These are phyloP conservation scores for Aureobasidium namibiae DNA, from an alignment of 2,329 filamentous ascomycete species.

Conservation along the genomic window DNA sequence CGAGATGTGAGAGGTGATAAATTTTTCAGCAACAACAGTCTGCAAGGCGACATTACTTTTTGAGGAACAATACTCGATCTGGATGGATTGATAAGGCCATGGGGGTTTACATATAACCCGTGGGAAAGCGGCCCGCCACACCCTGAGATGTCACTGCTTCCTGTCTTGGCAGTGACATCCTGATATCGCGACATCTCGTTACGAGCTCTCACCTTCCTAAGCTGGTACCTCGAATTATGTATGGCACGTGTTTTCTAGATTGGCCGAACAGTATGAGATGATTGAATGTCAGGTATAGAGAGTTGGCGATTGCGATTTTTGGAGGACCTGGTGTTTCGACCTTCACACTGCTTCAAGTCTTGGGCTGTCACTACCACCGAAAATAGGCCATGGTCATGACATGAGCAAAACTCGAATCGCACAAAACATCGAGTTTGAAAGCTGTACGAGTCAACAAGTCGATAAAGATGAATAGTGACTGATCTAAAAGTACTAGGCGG, in stretches of 20 bases:
- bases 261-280: too few species aligned
- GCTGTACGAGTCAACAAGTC: too few species aligned
- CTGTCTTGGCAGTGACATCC: background rate
- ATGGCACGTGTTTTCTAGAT: background rate
- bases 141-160: background rate
- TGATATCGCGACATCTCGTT: background rate
- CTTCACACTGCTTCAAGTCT: too few species aligned
- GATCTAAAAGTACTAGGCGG: too few species aligned
- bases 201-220: background rate
- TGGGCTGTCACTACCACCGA: too few species aligned
- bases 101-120: background rate
- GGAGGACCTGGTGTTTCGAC: too few species aligned
- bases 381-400: too few species aligned
- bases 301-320: too few species aligned
- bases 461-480: too few species aligned
- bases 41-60: background rate
- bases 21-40: background rate
- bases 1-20: background rate
- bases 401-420: too few species aligned
- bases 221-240: background rate
- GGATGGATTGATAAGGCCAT: background rate
- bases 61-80: background rate
- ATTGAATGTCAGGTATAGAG: too few species aligned
- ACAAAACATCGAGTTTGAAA: too few species aligned
- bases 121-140: background rate